Evolutionary conservation across 495 filamentous ascomycete genomes (phyloP).

Genomic region (Aspergillus avenaceus): DNA sequence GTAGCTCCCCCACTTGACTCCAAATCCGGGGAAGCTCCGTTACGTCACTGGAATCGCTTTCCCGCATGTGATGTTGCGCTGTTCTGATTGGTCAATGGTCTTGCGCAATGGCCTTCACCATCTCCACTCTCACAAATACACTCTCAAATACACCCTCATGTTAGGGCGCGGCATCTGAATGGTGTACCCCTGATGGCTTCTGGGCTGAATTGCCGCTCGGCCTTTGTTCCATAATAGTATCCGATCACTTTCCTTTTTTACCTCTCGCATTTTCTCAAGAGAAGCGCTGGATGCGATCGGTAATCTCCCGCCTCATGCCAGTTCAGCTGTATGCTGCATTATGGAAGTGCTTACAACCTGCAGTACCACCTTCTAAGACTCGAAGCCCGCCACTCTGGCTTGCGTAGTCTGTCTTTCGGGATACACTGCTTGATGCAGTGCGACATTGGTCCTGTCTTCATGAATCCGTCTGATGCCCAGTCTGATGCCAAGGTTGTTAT

Average conservation of each 20-base stretch:
- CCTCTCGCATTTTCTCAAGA: too few species aligned
- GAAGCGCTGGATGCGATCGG: too few species aligned
- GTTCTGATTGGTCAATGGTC: background rate
- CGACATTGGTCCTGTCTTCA: background rate
- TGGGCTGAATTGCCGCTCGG: too few species aligned
- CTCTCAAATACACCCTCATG: too few species aligned
- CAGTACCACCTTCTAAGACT: background rate
- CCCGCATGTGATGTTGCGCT: background rate
- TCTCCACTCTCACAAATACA: too few species aligned
- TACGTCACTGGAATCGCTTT: slow-evolving; percentile 5
- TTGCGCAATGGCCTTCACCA: background rate
- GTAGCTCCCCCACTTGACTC: background rate
- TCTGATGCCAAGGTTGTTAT: too few species aligned
- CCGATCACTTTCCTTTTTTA: too few species aligned
- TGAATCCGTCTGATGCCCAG: background rate
- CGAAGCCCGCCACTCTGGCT: background rate
- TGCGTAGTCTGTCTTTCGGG: background rate
- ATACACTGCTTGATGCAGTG: background rate
- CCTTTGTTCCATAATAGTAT: too few species aligned
- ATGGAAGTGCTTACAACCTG: background rate
- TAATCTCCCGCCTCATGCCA: too few species aligned
- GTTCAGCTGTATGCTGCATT: background rate
- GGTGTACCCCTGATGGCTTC: too few species aligned
- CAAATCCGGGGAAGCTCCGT: slow-evolving; percentile 10
- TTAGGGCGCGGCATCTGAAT: too few species aligned